Evolutionary conservation across 1,284 basidiomycete genomes (phyloP), one percentile per base, ranked within the genome.

Genomic region (Malassezia dermatis): DNA sequence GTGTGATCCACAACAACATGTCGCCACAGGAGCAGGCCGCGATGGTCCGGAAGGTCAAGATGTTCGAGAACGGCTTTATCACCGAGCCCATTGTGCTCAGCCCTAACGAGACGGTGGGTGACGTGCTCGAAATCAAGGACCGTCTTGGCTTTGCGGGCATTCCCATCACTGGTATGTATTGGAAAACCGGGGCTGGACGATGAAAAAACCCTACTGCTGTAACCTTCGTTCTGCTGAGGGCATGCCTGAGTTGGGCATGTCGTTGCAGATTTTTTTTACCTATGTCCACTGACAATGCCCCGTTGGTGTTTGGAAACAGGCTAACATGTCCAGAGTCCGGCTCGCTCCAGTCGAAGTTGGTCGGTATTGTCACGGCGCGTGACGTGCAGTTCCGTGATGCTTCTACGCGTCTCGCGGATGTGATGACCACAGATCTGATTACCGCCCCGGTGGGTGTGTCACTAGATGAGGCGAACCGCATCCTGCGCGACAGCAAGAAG

Each of bases 1-100:
- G 94, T 79, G 89, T 98, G 69, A 96, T 98, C 71, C 93, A 99
- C 78, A 90, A 98, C 79, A 99, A 98, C 77, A 89, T 95, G 77
- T 76, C 87, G 6, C 73, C 91, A 1, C 83, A 83, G 60, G 83
- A 84, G 19, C 94, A 99, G 78, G 94, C 93, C 4, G 84, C 85
- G 47, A 96, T 96, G 89, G 89, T 98, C 64, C 85, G 89, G 64
- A 87, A 88, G 58, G 93, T 98, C 52, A 99, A 99, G 78, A 87
- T 91, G 73, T 78, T 65, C 76, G 91, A 96, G 78, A 98, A 98
- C 75, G 94, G 94, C 8, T 96, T 98, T 79, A 99, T 98, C 76
- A 83, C 88, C 52, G 89, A 96, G 71, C 93, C 94, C 31, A 58
- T 74, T 42, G 35, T 81, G 90, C 65, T 89, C 86, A 59, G 80